Base-by-base conservation (phyloP, 495 filamentous ascomycete genomes). In the Penicillium coffeae region DNA sequence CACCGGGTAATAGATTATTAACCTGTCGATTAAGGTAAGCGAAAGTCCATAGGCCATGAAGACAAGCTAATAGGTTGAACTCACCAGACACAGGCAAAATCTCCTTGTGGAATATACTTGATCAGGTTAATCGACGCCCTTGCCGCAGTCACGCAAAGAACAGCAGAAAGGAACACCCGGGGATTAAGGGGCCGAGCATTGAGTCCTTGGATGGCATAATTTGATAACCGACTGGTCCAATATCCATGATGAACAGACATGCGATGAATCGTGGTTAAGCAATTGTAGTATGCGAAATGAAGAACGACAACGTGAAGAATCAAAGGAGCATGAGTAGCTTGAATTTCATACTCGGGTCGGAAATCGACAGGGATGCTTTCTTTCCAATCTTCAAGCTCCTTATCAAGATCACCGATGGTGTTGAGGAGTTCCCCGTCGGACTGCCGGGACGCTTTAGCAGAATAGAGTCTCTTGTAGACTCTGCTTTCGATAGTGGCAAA, bases 231-330 rank as follows among this genome's bases (percentile, higher is more conserved):
- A 58, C 87, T 96, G 7, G 91, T 96, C 93, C 93, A 98, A 71
- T 95, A 96, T 2, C 93, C 93, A 62, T 97, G 94, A 64, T 98
- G 93, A 42, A 96, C 84, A 3, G 89, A 94, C 93, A 97, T 97
- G 18, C 93, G 88, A 69, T 98, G 93, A 45, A 98, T 96, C 1
- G 93, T 98, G 12, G 91, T 96, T 46, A 98, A 75, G 57, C 89
- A 94, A 63, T 97, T 98, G 73, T 98, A 96, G 69, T 98, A 98
- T 25, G 89, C 83, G 62, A 97, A 96, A 60, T 97, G 93, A 34
- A 98, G 69, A 57, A 95, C 86, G 41, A 93, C 89, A 49, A 98
- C 80, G 51, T 96, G 94, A 2, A 98, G 75, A 27, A 98, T 86
- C 19, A 97, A 76, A 8, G 92, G 90, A 1, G 87, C 90, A 62